These are phyloP conservation scores for Syzygium aromaticum DNA, from an alignment of 345 rosid species.

Conservation along the genomic window DNA sequence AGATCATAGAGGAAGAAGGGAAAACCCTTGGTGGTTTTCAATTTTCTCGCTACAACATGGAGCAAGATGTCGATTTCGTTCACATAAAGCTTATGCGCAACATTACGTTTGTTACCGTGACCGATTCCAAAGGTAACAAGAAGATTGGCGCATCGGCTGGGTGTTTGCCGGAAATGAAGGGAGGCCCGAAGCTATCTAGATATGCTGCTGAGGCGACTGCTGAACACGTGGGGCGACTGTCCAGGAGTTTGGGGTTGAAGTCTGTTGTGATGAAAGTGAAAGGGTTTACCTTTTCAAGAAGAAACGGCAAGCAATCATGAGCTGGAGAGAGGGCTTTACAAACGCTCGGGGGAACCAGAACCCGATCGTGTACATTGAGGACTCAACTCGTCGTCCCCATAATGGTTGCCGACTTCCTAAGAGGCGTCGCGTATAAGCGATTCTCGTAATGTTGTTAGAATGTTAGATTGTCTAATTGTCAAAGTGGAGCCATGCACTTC, in stretches of 20 bases:
- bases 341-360: constrained; percentile 31
- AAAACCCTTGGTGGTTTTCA: constrained; percentile 5
- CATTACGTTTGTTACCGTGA: constrained; percentile 70
- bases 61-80: constrained; percentile 54
- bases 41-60: constrained; percentile 15
- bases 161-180: constrained; percentile 40
- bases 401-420: constrained; percentile 86
- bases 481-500: background rate
- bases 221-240: constrained; percentile 64
- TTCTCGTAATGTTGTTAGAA: background rate
- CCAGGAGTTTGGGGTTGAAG: constrained; percentile 59
- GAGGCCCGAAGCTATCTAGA: constrained; percentile 45
- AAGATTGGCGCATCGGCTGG: constrained; percentile 57
- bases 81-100: constrained; percentile 62
- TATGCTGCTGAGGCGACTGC: constrained; percentile 91
- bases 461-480: background rate
- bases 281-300: constrained; percentile 72
- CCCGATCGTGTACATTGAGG: constrained; percentile 71
- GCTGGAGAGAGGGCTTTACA: constrained; percentile 67
- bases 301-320: constrained; percentile 73
- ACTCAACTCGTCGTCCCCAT: constrained; percentile 70
- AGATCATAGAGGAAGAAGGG: constrained; percentile 31
- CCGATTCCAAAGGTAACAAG: constrained; percentile 72
- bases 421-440: constrained; percentile 44
- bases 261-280: constrained; percentile 76